phyloP scores from a whole-genome alignment of 805 yeast genomes.

The Isabelozyma rhagii region DNA sequence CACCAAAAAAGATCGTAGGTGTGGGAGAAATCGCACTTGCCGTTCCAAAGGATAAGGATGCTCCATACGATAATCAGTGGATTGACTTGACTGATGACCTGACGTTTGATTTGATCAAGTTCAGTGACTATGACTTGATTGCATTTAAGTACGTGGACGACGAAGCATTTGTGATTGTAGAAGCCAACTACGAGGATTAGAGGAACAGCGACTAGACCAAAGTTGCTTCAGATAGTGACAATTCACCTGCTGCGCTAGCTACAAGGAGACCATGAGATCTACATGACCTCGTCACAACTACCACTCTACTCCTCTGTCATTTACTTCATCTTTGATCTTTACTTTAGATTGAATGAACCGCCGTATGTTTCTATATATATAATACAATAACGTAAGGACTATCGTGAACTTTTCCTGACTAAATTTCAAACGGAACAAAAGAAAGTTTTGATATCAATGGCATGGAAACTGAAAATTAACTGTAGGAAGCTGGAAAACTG shows the following conservation, averaged over 20 bases:
- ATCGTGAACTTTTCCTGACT: no score
- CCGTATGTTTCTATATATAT: not conserved
- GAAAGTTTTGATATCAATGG: not conserved
- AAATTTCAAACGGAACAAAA: not conserved
- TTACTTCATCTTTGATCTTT: no score
- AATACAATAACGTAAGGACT: not conserved
- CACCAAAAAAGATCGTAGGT: conserved; percentile 4
- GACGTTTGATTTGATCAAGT: conserved; percentile 17
- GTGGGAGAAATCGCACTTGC: conserved; percentile 35
- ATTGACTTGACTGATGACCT: conserved; percentile 24
- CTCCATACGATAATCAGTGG: conserved; percentile 36
- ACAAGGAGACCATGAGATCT: no score
- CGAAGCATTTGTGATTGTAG: conserved; percentile 30
- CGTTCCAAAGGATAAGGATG: conserved; percentile 34
- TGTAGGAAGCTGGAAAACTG: not conserved
- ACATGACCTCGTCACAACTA: no score
- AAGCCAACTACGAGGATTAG: conserved; percentile 32
- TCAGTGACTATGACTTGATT: conserved; percentile 40
- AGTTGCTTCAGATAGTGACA: no score
- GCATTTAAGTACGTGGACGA: conserved; percentile 40
- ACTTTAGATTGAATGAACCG: not conserved
- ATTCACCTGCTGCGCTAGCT: no score
- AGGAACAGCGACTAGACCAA: not conserved
- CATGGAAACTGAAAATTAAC: no score
- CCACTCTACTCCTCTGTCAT: no score